Evolutionary conservation across 768 basidiomycete species (phyloP).

Genomic region (Mycena capillaripes): DNA sequence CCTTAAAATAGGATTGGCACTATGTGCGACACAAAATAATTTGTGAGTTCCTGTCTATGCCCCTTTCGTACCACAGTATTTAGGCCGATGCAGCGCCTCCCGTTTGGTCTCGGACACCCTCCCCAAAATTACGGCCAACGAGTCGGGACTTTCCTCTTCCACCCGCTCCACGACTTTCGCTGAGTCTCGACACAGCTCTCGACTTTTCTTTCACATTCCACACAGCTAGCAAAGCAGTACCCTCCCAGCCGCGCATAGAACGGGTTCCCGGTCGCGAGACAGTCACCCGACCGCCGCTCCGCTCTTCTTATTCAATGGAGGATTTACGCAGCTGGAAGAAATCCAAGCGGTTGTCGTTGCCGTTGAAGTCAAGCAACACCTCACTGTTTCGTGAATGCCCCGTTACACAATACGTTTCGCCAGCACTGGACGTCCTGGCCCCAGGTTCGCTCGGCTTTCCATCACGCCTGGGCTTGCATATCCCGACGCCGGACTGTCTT

Average conservation of each 20-base stretch:
- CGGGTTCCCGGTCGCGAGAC: conserved; percentile 16
- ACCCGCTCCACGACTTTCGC: conserved; percentile 24
- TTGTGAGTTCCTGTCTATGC: conserved; percentile 25
- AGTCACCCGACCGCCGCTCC: conserved; percentile 9
- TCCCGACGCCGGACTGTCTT: conserved; percentile 30
- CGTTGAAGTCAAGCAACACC: conserved; percentile 12
- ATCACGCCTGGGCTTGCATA: conserved; percentile 27
- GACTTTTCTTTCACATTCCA: conserved; percentile 34
- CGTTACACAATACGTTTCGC: conserved; percentile 7
- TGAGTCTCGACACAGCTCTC: conserved; percentile 24
- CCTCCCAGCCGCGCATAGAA: conserved; percentile 30
- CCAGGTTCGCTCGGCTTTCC: conserved; percentile 15
- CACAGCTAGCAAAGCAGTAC: conserved; percentile 35
- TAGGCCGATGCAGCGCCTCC: conserved; percentile 16
- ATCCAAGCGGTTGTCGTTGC: conserved; percentile 29
- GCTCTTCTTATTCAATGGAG: conserved; percentile 34
- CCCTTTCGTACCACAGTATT: conserved; percentile 12
- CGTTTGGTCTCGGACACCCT: conserved; percentile 13
- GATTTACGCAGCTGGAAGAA: conserved; percentile 24
- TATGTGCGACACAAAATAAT: conserved; percentile 43
- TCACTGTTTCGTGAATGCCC: neutral
- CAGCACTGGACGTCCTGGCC: neutral
- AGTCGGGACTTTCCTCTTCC: conserved; percentile 35
- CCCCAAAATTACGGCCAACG: conserved; percentile 29
- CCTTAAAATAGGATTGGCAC: conserved; percentile 55